Conservation (phyloP, 2,329 filamentous ascomycete species). For the Beauveria sp. region DNA sequence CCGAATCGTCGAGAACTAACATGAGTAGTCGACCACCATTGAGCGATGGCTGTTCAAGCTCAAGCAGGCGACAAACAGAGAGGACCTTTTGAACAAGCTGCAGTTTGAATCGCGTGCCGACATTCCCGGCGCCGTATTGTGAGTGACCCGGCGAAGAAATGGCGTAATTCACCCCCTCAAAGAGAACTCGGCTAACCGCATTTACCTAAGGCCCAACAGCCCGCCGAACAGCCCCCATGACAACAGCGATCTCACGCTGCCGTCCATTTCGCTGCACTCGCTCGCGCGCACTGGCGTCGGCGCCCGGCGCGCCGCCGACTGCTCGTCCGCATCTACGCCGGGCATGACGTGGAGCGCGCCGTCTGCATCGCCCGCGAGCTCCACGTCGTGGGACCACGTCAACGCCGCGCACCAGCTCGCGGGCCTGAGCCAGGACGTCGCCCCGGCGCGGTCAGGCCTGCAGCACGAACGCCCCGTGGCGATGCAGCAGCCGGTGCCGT, state of each 20-base stretch:
- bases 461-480: slow-evolving; percentile 30
- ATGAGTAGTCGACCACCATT: slow-evolving; percentile 27
- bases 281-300: slow-evolving; percentile 15
- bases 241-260: slow-evolving; percentile 16
- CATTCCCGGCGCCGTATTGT: slow-evolving; percentile 17
- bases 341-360: slow-evolving; percentile 16
- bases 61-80: slow-evolving; percentile 20
- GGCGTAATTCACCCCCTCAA: neutral
- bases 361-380: slow-evolving; percentile 15
- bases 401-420: slow-evolving; percentile 21
- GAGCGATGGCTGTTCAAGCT: slow-evolving; percentile 33
- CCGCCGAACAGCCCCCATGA: slow-evolving; percentile 14
- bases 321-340: neutral
- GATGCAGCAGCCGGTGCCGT: slow-evolving; percentile 17
- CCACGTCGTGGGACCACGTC: slow-evolving; percentile 21
- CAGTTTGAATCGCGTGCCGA: slow-evolving; percentile 18
- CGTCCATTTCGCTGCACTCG: slow-evolving; percentile 19
- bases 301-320: slow-evolving; percentile 7
- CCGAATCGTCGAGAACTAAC: neutral
- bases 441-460: slow-evolving; percentile 23
- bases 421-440: slow-evolving; percentile 17
- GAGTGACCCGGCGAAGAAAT: slow-evolving; percentile 13
- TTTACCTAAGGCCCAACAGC: slow-evolving; percentile 11
- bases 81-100: slow-evolving; percentile 13
- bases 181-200: neutral